Base-by-base conservation (phyloP, 2,329 filamentous ascomycete species). In the Aurifilum marmelostoma region DNA sequence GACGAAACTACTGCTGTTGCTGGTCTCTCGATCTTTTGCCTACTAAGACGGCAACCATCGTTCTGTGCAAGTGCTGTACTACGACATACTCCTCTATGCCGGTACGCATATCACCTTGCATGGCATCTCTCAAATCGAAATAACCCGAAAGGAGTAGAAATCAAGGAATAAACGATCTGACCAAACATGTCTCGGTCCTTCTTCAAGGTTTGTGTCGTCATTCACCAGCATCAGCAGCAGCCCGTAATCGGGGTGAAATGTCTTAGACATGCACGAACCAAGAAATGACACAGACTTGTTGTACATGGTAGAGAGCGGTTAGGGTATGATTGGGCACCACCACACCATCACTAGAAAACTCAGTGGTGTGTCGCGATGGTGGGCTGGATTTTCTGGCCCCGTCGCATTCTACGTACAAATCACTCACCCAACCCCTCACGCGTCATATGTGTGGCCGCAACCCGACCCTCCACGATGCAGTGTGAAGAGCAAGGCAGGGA, bases 391-490 rank as follows among this genome's bases (percentile, higher is more conserved):
- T 65, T 65, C 63, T 41, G 47, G 14, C n/a, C 4, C 52, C 41
- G 14, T 32, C n/a, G 50, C 50, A 27, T 16, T 14, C 24, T 27
- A 16, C 21, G 41, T 47, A 8, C 41, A 47, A 29, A 9, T 27
- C 24, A 24, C 11, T 56, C 24, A 18, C 11, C 24, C 14, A 1
- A 8, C 21, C 52, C 52, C 52, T 18, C 16, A 32, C 21, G 24
- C 27, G 52, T 56, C 52, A 56, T 56, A 18, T 56, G 27, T 56
- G 52, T 56, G 27, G 52, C 52, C 24, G 16, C 24, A 47, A 56
- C 43, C 65, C 61, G 56, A 59, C 32, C 59, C 65, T 59, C 56
- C 62, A 47, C 34, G 47, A 63, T 47, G 37, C 34, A 41, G 27
- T 37, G 47, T 47, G 43, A 47, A 47, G 43, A 47, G 16, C 2